Evolutionary conservation across 768 basidiomycete genomes (phyloP).

Genomic region (Cantharellus cinnabarinus): DNA sequence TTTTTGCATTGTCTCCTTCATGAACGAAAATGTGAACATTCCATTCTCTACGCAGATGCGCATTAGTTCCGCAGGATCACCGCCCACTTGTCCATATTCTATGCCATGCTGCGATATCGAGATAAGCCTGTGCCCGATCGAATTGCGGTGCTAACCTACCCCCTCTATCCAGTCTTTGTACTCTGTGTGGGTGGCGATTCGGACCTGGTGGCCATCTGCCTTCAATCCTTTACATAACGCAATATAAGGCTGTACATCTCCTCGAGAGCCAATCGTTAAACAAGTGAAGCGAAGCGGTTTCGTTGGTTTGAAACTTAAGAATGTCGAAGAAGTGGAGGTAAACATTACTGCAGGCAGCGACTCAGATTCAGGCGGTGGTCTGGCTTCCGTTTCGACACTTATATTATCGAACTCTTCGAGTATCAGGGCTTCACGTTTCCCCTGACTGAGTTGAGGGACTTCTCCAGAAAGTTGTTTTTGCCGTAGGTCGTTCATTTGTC

Average conservation of each 20-base stretch:
- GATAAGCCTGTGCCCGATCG: neutral
- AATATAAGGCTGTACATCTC: constrained; percentile 97
- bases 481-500: constrained; percentile 57
- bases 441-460: constrained; percentile 23
- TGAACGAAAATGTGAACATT: constrained; percentile 85
- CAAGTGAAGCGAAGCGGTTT: constrained; percentile 78
- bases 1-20: constrained; percentile 78
- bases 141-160: constrained; percentile 25
- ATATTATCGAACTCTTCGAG: constrained; percentile 62
- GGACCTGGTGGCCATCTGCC: constrained; percentile 70
- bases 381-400: constrained; percentile 14
- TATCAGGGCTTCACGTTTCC: constrained; percentile 52
- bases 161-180: constrained; percentile 91
- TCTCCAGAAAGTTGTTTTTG: constrained; percentile 29
- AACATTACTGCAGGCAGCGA: constrained; percentile 87
- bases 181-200: constrained; percentile 89
- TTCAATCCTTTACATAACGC: constrained; percentile 81
- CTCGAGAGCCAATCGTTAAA: constrained; percentile 86
- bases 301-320: constrained; percentile 87
- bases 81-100: constrained; percentile 83
- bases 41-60: constrained; percentile 96
- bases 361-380: constrained; percentile 36
- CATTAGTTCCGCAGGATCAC: constrained; percentile 96
- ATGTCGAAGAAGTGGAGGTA: constrained; percentile 85
- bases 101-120: constrained; percentile 56